Percentiles rank a stretch among this genome's conserved stretches.
Conservation (phyloP, 371 early-diverging fungal genomes). For the Catenaria anguillulae region DNA sequence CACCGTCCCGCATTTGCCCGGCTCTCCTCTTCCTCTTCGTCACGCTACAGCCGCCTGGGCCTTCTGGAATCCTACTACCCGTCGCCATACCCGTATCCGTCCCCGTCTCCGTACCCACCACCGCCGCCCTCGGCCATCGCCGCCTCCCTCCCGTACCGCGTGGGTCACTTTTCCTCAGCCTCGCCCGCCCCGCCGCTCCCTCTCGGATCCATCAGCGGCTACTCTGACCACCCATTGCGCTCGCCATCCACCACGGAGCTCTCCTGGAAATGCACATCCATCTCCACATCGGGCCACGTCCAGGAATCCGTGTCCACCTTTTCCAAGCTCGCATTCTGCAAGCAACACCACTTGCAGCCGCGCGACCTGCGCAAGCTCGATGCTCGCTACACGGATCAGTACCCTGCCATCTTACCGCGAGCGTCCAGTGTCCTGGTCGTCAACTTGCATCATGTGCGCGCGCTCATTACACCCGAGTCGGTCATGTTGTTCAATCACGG, state of each 20-base stretch:
- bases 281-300: neutral
- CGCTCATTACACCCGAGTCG: neutral
- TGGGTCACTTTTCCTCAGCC: too few relatives aligned
- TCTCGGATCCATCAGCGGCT: too few relatives aligned
- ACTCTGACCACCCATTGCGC: neutral
- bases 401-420: conserved; percentile 6
- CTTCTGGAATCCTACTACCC: too few relatives aligned
- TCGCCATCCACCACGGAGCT: neutral
- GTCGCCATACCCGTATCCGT: too few relatives aligned
- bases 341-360: conserved; percentile 3
- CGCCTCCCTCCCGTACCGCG: too few relatives aligned
- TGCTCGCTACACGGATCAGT: conserved; percentile 3
- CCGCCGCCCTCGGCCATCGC: too few relatives aligned
- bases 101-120: too few relatives aligned
- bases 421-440: neutral
- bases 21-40: too few relatives aligned
- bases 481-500: conserved; percentile 3
- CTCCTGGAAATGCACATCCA: neutral
- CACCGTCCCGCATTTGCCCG: too few relatives aligned
- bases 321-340: conserved; percentile 2
- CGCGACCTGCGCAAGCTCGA: conserved; percentile 10
- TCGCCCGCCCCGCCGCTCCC: too few relatives aligned
- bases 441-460: conserved; percentile 1
- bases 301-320: neutral
- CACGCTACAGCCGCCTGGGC: too few relatives aligned